Percentiles rank a stretch among this genome's conserved stretches.
Conservation (phyloP, 169 alveolate genomes). For the Babesia ovata region DNA sequence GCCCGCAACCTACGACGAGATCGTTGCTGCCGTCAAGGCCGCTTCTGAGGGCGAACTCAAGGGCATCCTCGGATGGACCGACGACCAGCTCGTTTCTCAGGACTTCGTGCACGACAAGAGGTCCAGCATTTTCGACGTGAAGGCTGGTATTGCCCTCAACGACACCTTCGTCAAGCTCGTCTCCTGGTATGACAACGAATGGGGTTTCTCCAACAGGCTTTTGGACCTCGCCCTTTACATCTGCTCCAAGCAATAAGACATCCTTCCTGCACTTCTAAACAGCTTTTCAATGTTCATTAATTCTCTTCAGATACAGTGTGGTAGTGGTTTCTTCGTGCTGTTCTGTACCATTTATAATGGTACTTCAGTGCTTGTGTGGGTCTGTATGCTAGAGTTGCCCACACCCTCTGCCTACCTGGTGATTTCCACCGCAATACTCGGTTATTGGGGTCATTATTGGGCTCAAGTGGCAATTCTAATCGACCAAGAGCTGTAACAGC, state of each 20-base stretch:
- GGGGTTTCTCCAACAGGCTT: conserved; percentile 98
- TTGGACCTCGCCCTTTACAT: conserved; percentile 89
- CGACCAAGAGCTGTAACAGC: too few relatives aligned
- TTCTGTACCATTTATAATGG: too few relatives aligned
- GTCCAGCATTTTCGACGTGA: conserved; percentile 95
- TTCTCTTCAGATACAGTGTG: too few relatives aligned
- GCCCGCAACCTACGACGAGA: conserved; percentile 94
- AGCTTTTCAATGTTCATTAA: too few relatives aligned
- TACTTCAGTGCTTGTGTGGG: too few relatives aligned
- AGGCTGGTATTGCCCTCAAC: conserved; percentile 97
- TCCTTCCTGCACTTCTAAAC: neutral
- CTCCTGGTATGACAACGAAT: conserved; percentile 98
- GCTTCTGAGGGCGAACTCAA: conserved; percentile 93
- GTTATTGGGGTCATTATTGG: too few relatives aligned
- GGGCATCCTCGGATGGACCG: conserved; percentile 95
- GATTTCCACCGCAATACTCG: too few relatives aligned
- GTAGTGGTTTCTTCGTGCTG: too few relatives aligned
- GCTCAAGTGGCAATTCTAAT: too few relatives aligned
- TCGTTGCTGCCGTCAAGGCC: conserved; percentile 91
- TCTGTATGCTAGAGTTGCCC: too few relatives aligned
- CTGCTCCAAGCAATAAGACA: conserved; percentile 58
- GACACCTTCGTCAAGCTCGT: conserved; percentile 95
- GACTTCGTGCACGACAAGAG: conserved; percentile 93
- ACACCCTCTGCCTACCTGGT: too few relatives aligned
- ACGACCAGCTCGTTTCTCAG: conserved; percentile 96